phyloP scores from a whole-genome alignment of 1,139 yeast species.

The Geotrichum macrosporum region DNA sequence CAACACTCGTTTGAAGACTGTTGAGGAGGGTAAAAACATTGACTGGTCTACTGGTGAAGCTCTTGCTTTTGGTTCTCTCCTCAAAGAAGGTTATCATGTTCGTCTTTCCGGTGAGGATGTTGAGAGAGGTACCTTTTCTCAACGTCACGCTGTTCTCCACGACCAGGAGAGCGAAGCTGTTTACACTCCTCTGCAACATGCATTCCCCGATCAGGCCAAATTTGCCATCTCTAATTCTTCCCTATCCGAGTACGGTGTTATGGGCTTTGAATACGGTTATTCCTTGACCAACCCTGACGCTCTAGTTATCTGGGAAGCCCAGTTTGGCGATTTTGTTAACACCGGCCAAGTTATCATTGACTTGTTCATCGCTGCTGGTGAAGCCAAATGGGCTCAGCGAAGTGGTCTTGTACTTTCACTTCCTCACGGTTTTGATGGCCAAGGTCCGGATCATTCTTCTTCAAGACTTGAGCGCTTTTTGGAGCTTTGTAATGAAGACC shows the following conservation, averaged over 20 bases:
- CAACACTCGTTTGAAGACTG: constrained; percentile 78
- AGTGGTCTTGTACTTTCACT: constrained; percentile 91
- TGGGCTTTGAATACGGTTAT: constrained; percentile 99
- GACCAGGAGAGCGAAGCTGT: constrained; percentile 85
- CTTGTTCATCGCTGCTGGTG: constrained; percentile 96
- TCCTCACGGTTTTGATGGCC: constrained; percentile 99
- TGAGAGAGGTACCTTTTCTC: constrained; percentile 99
- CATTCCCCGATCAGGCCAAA: constrained; percentile 73
- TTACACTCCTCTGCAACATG: constrained; percentile 77
- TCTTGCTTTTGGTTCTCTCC: constrained; percentile 89
- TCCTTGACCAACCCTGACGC: constrained; percentile 97
- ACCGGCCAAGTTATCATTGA: constrained; percentile 97
- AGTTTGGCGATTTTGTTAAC: constrained; percentile 99
- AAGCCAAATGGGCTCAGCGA: constrained; percentile 98
- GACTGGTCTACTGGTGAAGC: constrained; percentile 99
- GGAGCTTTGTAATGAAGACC: constrained; percentile 94
- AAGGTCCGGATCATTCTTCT: constrained; percentile 99
- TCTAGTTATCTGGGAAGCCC: constrained; percentile 98
- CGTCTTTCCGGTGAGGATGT: constrained; percentile 99
- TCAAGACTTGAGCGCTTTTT: constrained; percentile 97
- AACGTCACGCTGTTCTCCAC: constrained; percentile 97
- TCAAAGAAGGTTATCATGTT: constrained; percentile 90
- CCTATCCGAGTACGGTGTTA: constrained; percentile 95
- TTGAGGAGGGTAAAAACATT: constrained; percentile 86
- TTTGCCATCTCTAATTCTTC: constrained; percentile 94